phyloP scores from a whole-genome alignment of 768 basidiomycete species.

The Lactifluus subvellereus region DNA sequence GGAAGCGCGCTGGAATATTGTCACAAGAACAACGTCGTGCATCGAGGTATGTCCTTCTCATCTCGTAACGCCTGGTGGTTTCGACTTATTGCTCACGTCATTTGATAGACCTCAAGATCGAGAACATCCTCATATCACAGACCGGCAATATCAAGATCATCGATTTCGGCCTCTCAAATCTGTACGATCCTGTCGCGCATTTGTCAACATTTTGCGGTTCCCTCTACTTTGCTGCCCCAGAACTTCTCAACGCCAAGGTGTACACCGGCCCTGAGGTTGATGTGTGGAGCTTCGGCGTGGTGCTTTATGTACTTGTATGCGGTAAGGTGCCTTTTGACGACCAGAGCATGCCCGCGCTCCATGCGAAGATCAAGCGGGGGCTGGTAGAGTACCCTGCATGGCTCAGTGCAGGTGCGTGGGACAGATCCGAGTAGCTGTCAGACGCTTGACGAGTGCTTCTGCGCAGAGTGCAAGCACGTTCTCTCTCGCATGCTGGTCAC shows the following conservation, averaged over 20 bases:
- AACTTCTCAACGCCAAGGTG: slow-evolving; percentile 91
- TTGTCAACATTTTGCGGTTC: slow-evolving; percentile 97
- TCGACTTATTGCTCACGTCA: slow-evolving; percentile 1
- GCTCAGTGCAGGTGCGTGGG: slow-evolving; percentile 77
- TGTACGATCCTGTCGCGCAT: slow-evolving; percentile 77
- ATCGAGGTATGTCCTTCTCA: slow-evolving; percentile 56
- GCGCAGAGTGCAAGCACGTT: slow-evolving; percentile 86
- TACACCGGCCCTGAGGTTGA: slow-evolving; percentile 99
- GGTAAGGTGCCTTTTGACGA: slow-evolving; percentile 99
- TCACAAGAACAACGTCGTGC: slow-evolving; percentile 95
- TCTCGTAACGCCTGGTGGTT: neutral
- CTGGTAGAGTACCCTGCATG: slow-evolving; percentile 96
- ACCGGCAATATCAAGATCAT: slow-evolving; percentile 99
- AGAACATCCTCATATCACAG: slow-evolving; percentile 98
- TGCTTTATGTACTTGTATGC: slow-evolving; percentile 94
- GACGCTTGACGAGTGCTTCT: slow-evolving; percentile 1
- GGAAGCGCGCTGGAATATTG: slow-evolving; percentile 95
- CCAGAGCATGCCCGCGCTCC: slow-evolving; percentile 97
- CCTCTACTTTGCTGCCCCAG: slow-evolving; percentile 97
- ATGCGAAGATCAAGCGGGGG: slow-evolving; percentile 98
- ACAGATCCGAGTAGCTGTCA: neutral
- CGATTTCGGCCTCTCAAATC: slow-evolving; percentile 96
- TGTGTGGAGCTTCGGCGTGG: slow-evolving; percentile 98
- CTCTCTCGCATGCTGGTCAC: slow-evolving; percentile 95
- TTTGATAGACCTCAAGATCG: slow-evolving; percentile 85